Conservation (phyloP, 495 filamentous ascomycete species). For the Pyronema omphalodes region DNA sequence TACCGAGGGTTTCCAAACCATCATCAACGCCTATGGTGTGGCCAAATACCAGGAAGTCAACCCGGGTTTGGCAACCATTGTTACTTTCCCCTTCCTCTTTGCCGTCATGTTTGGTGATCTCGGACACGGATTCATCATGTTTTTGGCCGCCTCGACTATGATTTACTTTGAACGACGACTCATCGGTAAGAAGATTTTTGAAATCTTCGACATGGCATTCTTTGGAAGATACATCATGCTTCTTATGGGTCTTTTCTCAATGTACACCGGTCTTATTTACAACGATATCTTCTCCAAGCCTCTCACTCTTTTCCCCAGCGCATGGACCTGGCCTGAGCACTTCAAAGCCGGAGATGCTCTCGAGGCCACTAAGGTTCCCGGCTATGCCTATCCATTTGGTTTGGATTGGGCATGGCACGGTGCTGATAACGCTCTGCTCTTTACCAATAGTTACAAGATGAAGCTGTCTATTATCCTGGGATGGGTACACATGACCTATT, state of each 20-base stretch:
- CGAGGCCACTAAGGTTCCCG: conserved; percentile 37
- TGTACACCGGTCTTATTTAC: conserved; percentile 95
- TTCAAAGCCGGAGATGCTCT: conserved; percentile 43
- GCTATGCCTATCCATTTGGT: conserved; percentile 83
- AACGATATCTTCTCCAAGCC: conserved; percentile 94
- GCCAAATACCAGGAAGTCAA: conserved; percentile 96
- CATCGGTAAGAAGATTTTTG: conserved; percentile 67
- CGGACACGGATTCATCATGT: conserved; percentile 79
- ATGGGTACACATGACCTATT: conserved; percentile 97
- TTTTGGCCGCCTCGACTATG: conserved; percentile 62
- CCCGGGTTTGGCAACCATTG: conserved; percentile 78
- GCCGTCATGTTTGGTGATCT: conserved; percentile 99
- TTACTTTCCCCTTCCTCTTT: conserved; percentile 96
- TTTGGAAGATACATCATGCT: conserved; percentile 97
- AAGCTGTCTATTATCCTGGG: conserved; percentile 94
- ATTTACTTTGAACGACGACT: conserved; percentile 87
- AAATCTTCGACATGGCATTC: conserved; percentile 93
- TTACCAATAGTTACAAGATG: conserved; percentile 98
- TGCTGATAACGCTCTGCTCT: conserved; percentile 80
- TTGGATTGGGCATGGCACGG: conserved; percentile 96
- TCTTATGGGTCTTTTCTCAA: conserved; percentile 91
- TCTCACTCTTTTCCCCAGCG: conserved; percentile 67
- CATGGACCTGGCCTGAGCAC: conserved; percentile 66
- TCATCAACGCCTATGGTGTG: conserved; percentile 94
- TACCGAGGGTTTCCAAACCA: conserved; percentile 94